These are phyloP conservation scores for Pseudocercospora cruenta DNA, from an alignment of 2,329 filamentous ascomycete genomes.

Conservation along the genomic window DNA sequence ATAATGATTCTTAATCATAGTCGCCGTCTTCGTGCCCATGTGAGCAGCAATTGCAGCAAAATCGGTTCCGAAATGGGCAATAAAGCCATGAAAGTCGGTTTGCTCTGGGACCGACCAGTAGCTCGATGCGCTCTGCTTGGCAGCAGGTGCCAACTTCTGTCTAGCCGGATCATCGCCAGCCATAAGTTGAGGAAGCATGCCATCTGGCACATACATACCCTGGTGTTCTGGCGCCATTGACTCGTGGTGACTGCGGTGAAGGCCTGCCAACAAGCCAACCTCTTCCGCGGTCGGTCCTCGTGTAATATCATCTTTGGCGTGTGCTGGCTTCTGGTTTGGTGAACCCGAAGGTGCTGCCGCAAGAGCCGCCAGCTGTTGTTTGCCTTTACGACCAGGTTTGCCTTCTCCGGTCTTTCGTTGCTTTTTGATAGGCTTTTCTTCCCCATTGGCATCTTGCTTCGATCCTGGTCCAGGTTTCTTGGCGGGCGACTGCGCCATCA, in stretches of 20 bases:
- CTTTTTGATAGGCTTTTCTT: slow-evolving; percentile 41
- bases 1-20: slow-evolving; percentile 72
- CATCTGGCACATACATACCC: slow-evolving; percentile 27
- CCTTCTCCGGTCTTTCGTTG: slow-evolving; percentile 36
- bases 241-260: slow-evolving; percentile 30
- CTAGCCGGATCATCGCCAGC: slow-evolving; percentile 31
- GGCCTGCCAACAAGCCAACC: slow-evolving; percentile 37
- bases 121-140: slow-evolving; percentile 58
- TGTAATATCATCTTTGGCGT: slow-evolving; percentile 35
- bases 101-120: slow-evolving; percentile 87
- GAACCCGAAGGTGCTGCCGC: slow-evolving; percentile 37
- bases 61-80: slow-evolving; percentile 77
- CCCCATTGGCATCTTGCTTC: slow-evolving; percentile 35
- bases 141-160: slow-evolving; percentile 28
- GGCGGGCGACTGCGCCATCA: slow-evolving; percentile 58
- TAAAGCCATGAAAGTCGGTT: slow-evolving; percentile 72
- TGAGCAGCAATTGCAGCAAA: slow-evolving; percentile 74
- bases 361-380: slow-evolving; percentile 44
- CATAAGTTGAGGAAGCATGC: slow-evolving; percentile 1
- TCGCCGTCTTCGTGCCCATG: slow-evolving; percentile 82
- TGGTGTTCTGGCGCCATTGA: slow-evolving; percentile 25
- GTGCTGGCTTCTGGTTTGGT: slow-evolving; percentile 36
- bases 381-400: slow-evolving; percentile 45
- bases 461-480: slow-evolving; percentile 39
- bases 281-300: slow-evolving; percentile 34